phyloP scores from a whole-genome alignment of 306 rosid species.

The Delonix regia region DNA sequence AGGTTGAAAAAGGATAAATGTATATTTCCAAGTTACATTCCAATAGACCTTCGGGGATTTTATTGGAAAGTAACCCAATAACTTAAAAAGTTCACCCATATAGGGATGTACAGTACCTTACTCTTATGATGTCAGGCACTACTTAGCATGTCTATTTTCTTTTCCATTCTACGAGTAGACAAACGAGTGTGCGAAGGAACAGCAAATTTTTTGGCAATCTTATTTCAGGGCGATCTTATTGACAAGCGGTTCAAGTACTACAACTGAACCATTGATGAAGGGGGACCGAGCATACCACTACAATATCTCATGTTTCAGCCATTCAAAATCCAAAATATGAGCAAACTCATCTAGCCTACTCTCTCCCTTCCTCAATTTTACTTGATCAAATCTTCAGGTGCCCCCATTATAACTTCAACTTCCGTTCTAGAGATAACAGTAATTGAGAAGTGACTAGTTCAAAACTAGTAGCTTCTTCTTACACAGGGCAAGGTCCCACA shows the following conservation, averaged over 20 bases:
- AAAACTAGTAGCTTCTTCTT: slow-evolving; percentile 26
- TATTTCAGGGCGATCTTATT: slow-evolving; percentile 41
- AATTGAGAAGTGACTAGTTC: slow-evolving; percentile 11
- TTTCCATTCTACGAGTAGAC: slow-evolving; percentile 57
- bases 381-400: slow-evolving; percentile 8
- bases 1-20: neutral
- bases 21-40: slow-evolving; percentile 9
- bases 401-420: slow-evolving; percentile 16
- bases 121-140: slow-evolving; percentile 44
- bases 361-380: slow-evolving; percentile 30
- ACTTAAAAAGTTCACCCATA: slow-evolving; percentile 38
- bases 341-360: slow-evolving; percentile 16
- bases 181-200: slow-evolving; percentile 50
- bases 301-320: slow-evolving; percentile 32
- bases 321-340: slow-evolving; percentile 38
- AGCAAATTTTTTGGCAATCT: slow-evolving; percentile 46
- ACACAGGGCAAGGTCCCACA: slow-evolving; percentile 35
- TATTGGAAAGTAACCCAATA: slow-evolving; percentile 29
- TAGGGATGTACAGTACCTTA: slow-evolving; percentile 40
- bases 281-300: slow-evolving; percentile 44
- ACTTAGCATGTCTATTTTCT: slow-evolving; percentile 46
- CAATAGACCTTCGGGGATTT: slow-evolving; percentile 33
- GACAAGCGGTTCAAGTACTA: slow-evolving; percentile 37
- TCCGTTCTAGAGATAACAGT: slow-evolving; percentile 8
- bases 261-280: slow-evolving; percentile 40